phyloP scores from a whole-genome alignment of 257 asterid species.

The Coffea canephora region DNA sequence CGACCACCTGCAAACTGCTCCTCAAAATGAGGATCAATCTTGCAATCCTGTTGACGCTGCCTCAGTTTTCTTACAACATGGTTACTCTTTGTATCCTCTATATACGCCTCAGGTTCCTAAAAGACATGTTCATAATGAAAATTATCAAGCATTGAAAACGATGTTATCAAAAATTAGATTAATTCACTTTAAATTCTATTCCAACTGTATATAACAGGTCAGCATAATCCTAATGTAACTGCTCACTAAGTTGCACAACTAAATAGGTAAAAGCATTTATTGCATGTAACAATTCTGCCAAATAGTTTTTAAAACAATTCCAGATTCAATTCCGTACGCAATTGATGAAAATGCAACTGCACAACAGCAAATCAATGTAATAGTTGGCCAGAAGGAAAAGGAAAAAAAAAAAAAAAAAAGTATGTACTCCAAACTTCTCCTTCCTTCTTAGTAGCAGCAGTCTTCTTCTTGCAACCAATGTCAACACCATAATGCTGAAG shows the following conservation, averaged over 20 bases:
- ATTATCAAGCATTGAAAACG: not conserved
- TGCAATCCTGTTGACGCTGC: slow-evolving; percentile 39
- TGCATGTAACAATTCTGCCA: too few relatives aligned
- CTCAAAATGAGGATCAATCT: slow-evolving; percentile 44
- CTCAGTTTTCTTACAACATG: slow-evolving; percentile 46
- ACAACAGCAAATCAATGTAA: too few relatives aligned
- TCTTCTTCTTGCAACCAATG: slow-evolving; percentile 42
- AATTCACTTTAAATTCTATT: not conserved
- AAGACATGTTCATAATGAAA: not conserved
- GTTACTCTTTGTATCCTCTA: slow-evolving; percentile 44
- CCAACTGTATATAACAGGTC: too few relatives aligned
- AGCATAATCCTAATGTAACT: too few relatives aligned
- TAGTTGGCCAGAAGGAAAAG: too few relatives aligned
- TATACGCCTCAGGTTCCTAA: slow-evolving; percentile 40
- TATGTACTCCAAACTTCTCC: slow-evolving; percentile 20
- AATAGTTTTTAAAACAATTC: too few relatives aligned
- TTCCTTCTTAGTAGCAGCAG: slow-evolving; percentile 28
- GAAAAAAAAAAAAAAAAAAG: too few relatives aligned
- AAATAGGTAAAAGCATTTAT: too few relatives aligned
- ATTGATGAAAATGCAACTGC: too few relatives aligned
- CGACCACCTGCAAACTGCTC: slow-evolving; percentile 54
- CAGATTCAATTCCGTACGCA: too few relatives aligned
- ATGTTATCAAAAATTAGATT: not conserved
- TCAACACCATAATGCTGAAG: slow-evolving; percentile 44
- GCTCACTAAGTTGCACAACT: too few relatives aligned